Conservation (phyloP, 129 eudicot genomes). For the Ambrosia trifida region DNA sequence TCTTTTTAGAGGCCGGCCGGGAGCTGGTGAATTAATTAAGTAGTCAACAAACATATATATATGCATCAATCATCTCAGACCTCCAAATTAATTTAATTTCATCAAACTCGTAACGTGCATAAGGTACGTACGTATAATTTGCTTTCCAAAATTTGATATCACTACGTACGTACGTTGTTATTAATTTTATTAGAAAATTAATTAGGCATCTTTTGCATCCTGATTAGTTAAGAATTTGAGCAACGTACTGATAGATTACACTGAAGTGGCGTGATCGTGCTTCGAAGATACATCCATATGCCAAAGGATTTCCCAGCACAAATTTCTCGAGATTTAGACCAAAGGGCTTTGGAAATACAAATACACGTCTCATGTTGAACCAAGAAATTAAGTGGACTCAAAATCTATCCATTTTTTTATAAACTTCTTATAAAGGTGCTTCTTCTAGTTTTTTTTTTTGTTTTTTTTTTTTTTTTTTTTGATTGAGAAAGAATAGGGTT, state of each 20-base stretch:
- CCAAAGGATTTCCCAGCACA: constrained; percentile 27
- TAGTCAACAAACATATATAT: neutral
- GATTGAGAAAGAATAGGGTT: too few species aligned
- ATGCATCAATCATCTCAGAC: neutral
- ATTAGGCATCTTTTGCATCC: neutral
- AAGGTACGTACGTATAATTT: too few species aligned
- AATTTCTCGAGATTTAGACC: constrained; percentile 36
- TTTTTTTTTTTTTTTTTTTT: too few species aligned
- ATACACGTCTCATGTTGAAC: neutral
- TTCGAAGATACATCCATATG: constrained; percentile 17
- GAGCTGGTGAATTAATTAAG: too few species aligned
- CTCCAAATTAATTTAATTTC: neutral
- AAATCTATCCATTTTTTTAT: too few species aligned
- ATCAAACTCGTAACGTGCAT: neutral
- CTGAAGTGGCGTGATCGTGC: neutral
- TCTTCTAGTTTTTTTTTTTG: too few species aligned
- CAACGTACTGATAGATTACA: neutral
- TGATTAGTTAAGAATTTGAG: neutral
- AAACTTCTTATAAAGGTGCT: too few species aligned
- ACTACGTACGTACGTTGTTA: neutral
- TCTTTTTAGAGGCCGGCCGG: neutral
- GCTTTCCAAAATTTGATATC: neutral
- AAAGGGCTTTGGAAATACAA: constrained; percentile 33
- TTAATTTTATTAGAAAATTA: neutral
- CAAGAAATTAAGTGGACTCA: too few species aligned